Conservation (phyloP, 352 stramenopile genomes). For the Elongisporangium anandrum region DNA sequence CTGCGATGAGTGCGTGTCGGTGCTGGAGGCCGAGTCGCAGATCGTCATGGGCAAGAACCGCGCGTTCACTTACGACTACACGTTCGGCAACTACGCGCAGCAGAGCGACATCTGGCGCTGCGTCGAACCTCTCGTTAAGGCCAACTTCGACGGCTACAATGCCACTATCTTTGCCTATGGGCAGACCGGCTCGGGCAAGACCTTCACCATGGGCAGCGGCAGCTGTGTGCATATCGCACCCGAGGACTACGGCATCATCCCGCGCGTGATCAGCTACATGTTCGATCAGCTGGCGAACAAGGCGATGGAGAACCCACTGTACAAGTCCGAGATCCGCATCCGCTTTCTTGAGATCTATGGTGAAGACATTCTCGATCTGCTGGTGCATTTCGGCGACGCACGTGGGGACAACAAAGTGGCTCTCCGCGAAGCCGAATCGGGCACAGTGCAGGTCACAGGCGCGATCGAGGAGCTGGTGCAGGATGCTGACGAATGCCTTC, state of each 20-base stretch:
- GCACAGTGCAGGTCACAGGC: conserved; percentile 80
- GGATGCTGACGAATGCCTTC: conserved; percentile 70
- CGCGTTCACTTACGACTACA: conserved; percentile 90
- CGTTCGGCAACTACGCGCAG: conserved; percentile 79
- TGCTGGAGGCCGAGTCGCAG: conserved; percentile 78
- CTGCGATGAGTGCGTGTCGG: conserved; percentile 83
- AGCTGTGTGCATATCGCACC: conserved; percentile 73
- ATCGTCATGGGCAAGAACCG: conserved; percentile 87
- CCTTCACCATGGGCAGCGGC: conserved; percentile 87
- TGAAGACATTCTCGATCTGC: conserved; percentile 88
- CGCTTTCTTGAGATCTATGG: conserved; percentile 92
- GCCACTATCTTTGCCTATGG: conserved; percentile 88
- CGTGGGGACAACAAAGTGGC: conserved; percentile 63
- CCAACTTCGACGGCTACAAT: conserved; percentile 89
- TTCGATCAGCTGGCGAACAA: conserved; percentile 77
- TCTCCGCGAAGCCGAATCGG: conserved; percentile 80
- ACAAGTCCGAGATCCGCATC: conserved; percentile 62
- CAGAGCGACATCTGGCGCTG: conserved; percentile 86
- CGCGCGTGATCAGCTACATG: conserved; percentile 79
- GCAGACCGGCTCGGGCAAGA: conserved; percentile 86
- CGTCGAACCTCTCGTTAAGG: conserved; percentile 73
- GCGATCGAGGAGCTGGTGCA: conserved; percentile 67
- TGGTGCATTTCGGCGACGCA: conserved; percentile 68
- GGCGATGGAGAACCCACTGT: conserved; percentile 48
- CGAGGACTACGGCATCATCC: conserved; percentile 87